A percentile compares a stretch with the other conserved stretches of the same genome.
These are phyloP conservation scores for Allium cepa DNA, from an alignment of 106 monocot genomes.

Conservation along the genomic window DNA sequence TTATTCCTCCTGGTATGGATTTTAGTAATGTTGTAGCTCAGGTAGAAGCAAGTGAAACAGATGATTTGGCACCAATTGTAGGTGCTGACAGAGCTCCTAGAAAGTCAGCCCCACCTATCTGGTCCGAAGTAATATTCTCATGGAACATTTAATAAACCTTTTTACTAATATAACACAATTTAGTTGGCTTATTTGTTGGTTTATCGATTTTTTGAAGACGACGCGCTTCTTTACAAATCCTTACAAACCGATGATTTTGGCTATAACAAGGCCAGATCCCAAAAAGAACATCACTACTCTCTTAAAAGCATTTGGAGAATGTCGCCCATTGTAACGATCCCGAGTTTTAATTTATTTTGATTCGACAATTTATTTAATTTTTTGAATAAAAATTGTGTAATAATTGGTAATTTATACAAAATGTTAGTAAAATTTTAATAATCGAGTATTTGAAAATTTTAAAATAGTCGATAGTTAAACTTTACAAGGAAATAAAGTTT, in stretches of 20 bases:
- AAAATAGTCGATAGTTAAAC: no score
- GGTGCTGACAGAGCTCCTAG: conserved; percentile 46
- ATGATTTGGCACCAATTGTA: conserved; percentile 32
- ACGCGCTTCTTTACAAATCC: conserved; percentile 90
- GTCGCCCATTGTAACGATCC: conserved; percentile 77
- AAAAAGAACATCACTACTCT: conserved; percentile 98
- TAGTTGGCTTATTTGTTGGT: background rate
- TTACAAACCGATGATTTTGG: conserved; percentile 96
- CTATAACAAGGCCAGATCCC: conserved; percentile 82
- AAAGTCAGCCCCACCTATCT: conserved; percentile 22
- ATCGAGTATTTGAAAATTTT: no score
- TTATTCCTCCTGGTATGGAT: conserved; percentile 98
- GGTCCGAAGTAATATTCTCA: conserved; percentile 34
- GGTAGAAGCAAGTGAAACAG: no score
- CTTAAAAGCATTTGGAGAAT: conserved; percentile 92
- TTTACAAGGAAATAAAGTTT: no score
- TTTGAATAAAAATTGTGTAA: no score
- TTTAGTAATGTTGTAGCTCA: no score
- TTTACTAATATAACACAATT: no score
- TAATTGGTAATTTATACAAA: no score
- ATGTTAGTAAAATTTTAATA: no score
- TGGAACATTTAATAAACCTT: background rate
- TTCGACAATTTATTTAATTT: no score
- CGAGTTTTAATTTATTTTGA: no score
- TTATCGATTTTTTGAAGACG: conserved; percentile 23